These are phyloP conservation scores for Gastrolobium villosum DNA, from an alignment of 306 rosid genomes.

Conservation along the genomic window DNA sequence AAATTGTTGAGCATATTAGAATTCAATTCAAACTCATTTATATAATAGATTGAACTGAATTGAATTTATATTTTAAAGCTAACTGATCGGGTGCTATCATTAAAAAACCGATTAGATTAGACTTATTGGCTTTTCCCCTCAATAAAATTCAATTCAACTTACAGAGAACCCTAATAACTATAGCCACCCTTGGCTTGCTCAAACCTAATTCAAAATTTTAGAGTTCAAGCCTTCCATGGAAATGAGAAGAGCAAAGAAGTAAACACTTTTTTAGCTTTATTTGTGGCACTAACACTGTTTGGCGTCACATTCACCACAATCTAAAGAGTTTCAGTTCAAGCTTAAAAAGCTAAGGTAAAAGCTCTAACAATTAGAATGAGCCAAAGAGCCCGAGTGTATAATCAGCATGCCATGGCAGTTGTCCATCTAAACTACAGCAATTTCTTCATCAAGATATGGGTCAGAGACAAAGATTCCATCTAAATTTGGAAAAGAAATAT, in stretches of 20 bases:
- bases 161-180: too few species aligned
- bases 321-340: neutral
- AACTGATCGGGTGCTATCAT: too few species aligned
- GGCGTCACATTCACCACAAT: constrained; percentile 8
- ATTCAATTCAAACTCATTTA: too few species aligned
- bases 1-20: too few species aligned
- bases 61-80: too few species aligned
- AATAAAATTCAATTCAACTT: too few species aligned
- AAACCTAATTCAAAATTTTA: neutral
- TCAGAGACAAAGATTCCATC: constrained; percentile 24
- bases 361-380: neutral
- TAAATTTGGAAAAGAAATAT: neutral
- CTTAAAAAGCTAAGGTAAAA: neutral
- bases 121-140: too few species aligned
- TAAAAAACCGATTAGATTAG: too few species aligned
- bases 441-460: constrained; percentile 39
- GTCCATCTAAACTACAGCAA: constrained; percentile 37
- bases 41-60: too few species aligned
- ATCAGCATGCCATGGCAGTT: constrained; percentile 1
- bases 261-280: neutral
- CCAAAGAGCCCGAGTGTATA: neutral
- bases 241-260: neutral
- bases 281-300: constrained; percentile 1
- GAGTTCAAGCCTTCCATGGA: neutral
- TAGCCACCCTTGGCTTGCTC: too few species aligned